Conservation (phyloP, 2,329 filamentous ascomycete genomes). For the Colletotrichum salicis region DNA sequence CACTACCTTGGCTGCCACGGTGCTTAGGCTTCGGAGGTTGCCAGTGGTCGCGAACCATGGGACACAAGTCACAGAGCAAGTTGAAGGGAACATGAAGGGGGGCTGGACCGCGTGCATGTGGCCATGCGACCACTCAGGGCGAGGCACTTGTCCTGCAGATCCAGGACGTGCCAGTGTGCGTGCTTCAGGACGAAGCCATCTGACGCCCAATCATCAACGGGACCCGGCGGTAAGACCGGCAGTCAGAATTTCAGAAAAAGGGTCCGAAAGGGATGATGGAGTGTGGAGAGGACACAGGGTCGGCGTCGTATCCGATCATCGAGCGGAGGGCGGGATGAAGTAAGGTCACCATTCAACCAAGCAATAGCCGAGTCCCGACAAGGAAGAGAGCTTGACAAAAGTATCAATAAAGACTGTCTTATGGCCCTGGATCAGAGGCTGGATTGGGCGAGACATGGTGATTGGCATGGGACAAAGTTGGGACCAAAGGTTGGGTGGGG, state of each 20-base stretch:
- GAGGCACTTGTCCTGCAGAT: conserved; percentile 28
- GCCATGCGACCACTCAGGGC: conserved; percentile 23
- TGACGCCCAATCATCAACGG: conserved; percentile 24
- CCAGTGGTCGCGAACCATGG: neutral
- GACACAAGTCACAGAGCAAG: neutral
- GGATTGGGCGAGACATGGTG: neutral
- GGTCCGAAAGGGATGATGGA: neutral
- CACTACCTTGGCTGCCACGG: neutral
- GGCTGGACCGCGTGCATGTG: conserved; percentile 14
- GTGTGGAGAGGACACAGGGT: neutral
- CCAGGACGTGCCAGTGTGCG: conserved; percentile 28
- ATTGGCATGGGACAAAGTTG: neutral
- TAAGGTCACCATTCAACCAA: neutral
- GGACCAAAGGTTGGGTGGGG: neutral
- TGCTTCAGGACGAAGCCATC: conserved; percentile 16
- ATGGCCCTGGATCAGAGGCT: neutral
- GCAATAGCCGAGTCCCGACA: neutral
- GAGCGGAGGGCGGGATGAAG: neutral
- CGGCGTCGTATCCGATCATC: conserved; percentile 2
- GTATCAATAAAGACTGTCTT: neutral
- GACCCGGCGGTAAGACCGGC: conserved; percentile 21
- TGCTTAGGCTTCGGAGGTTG: neutral
- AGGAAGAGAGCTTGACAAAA: neutral
- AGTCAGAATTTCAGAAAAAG: neutral
- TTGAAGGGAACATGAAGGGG: neutral